Conservation (phyloP, 73 alveolate species). For the Tetrahymena thermophila region DNA sequence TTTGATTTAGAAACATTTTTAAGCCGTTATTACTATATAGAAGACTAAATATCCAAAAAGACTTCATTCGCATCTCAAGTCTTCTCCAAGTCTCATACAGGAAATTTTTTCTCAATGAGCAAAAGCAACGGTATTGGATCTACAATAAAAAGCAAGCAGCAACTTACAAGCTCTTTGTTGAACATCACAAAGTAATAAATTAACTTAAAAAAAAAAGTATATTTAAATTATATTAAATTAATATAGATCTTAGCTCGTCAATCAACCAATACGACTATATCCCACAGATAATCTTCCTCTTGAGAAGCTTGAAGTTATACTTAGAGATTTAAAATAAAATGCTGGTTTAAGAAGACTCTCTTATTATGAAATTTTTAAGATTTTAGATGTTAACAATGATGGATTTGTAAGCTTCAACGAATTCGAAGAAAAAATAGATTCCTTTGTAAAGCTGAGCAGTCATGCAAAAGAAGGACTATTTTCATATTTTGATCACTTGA, state of each 20-base stretch:
- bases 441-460: constrained; percentile 23
- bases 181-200: not conserved
- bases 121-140: not conserved
- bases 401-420: constrained; percentile 55
- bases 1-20: not conserved
- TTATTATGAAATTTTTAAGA: constrained; percentile 5
- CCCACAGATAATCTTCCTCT: not conserved
- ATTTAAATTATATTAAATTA: not conserved
- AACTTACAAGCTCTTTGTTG: not conserved
- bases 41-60: not conserved
- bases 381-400: constrained; percentile 29
- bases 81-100: not conserved
- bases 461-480: constrained; percentile 56
- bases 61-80: not conserved
- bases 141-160: not conserved
- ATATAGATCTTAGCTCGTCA: not conserved
- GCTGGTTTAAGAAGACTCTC: not conserved
- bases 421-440: constrained; percentile 45
- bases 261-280: not conserved
- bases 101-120: not conserved
- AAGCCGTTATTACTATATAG: not conserved
- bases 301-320: not conserved
- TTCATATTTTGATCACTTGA: constrained; percentile 53
- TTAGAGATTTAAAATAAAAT: not conserved
- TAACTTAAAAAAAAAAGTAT: not conserved